These are phyloP conservation scores for Xylaria sp. DNA, from an alignment of 2,329 filamentous ascomycete genomes.

Conservation along the genomic window DNA sequence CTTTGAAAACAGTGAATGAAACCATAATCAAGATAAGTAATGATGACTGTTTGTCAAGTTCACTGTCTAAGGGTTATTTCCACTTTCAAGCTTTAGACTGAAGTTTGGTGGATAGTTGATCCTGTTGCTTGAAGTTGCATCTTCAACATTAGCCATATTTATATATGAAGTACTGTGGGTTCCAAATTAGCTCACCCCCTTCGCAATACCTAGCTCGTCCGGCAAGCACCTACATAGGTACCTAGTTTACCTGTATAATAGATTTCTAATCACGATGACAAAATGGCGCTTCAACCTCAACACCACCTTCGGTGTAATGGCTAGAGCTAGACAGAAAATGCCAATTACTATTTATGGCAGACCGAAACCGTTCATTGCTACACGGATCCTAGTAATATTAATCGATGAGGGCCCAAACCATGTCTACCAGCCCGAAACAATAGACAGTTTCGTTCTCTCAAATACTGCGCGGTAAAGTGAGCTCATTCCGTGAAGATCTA, in stretches of 20 bases:
- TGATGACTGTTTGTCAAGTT: neutral
- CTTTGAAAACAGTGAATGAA: conserved; percentile 4
- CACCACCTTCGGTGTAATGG: neutral
- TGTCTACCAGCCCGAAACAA: neutral
- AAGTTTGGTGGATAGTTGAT: neutral
- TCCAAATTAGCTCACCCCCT: too few species aligned
- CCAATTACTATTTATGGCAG: neutral
- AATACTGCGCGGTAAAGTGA: neutral
- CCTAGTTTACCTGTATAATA: neutral
- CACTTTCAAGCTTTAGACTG: neutral
- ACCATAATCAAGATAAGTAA: conserved; percentile 5
- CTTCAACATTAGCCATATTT: neutral
- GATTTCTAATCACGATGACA: neutral
- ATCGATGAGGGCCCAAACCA: neutral
- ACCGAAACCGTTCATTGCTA: neutral
- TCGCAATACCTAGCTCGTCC: neutral
- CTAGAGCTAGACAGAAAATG: neutral
- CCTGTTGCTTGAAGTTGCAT: neutral
- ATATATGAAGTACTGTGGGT: neutral
- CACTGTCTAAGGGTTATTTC: neutral
- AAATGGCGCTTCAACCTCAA: neutral
- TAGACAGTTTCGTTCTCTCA: neutral
- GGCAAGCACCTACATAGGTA: too few species aligned
- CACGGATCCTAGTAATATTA: neutral
- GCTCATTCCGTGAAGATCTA: neutral